Conservation (phyloP, 495 filamentous ascomycete genomes). For the Cudoniella acicularis region DNA sequence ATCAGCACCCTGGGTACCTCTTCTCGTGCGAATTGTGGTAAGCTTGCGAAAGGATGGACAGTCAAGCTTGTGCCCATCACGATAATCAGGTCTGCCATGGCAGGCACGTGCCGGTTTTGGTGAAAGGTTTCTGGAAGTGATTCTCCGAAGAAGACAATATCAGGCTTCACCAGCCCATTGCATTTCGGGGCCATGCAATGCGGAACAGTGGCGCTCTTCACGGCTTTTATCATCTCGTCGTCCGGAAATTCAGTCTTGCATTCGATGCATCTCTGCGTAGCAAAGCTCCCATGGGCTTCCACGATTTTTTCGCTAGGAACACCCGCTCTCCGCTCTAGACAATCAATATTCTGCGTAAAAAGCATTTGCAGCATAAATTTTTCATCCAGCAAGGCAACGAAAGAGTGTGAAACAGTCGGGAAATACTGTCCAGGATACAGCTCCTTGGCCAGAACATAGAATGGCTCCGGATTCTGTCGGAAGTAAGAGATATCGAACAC, state of each 20-base stretch:
- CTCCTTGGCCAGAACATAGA: conserved; percentile 87
- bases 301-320: conserved; percentile 77
- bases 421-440: conserved; percentile 88
- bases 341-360: conserved; percentile 98
- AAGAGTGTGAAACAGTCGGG: conserved; percentile 80
- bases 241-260: conserved; percentile 70
- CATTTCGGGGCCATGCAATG: conserved; percentile 58
- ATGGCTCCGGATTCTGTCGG: conserved; percentile 75
- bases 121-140: conserved; percentile 68
- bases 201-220: conserved; percentile 62
- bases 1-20: conserved; percentile 74
- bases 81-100: conserved; percentile 72
- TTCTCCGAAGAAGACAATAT: conserved; percentile 94
- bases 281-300: conserved; percentile 95
- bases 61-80: conserved; percentile 88
- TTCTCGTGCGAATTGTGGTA: conserved; percentile 61
- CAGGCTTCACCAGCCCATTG: conserved; percentile 84
- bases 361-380: conserved; percentile 77
- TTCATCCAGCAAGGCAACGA: conserved; percentile 69
- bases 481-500: conserved; percentile 90
- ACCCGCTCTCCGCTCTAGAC: conserved; percentile 83
- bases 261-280: conserved; percentile 83
- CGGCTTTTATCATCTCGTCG: conserved; percentile 63
- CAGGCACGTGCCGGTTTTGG: conserved; percentile 48
- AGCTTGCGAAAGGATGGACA: conserved; percentile 84